Conservation (phyloP, 2,329 filamentous ascomycete genomes). For the Cucurbitaria berberidis region DNA sequence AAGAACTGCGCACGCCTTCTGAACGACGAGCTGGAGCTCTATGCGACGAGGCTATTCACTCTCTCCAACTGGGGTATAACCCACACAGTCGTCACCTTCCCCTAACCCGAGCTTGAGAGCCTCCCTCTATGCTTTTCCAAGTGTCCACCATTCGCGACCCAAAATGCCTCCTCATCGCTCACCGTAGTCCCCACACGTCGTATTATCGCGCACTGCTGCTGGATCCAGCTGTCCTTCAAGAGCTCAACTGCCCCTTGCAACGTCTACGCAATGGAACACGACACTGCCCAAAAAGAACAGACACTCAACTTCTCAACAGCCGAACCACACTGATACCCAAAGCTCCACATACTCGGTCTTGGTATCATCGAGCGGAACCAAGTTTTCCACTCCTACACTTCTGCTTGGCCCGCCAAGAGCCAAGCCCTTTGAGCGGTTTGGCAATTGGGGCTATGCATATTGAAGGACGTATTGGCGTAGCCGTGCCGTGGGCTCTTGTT, state of each 20-base stretch:
- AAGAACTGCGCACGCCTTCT: background rate
- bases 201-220: background rate
- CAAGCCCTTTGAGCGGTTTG: background rate
- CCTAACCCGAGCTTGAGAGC: background rate
- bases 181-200: background rate
- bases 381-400: background rate
- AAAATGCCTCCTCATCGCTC: background rate
- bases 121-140: background rate
- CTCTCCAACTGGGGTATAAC: background rate
- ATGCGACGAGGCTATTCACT: background rate
- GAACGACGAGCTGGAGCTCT: background rate
- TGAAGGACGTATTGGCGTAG: background rate
- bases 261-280: background rate
- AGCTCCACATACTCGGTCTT: background rate
- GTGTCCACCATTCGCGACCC: background rate
- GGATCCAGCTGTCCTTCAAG: background rate
- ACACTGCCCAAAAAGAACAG: background rate
- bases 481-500: background rate
- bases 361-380: background rate
- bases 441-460: background rate
- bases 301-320: background rate
- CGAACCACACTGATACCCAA: background rate
- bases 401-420: background rate
- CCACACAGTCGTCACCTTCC: background rate
- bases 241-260: background rate